Evolutionary conservation across 352 stramenopile species (phyloP), one percentile per base, ranked within the genome.

Genomic region (Phytopythium vexans): DNA sequence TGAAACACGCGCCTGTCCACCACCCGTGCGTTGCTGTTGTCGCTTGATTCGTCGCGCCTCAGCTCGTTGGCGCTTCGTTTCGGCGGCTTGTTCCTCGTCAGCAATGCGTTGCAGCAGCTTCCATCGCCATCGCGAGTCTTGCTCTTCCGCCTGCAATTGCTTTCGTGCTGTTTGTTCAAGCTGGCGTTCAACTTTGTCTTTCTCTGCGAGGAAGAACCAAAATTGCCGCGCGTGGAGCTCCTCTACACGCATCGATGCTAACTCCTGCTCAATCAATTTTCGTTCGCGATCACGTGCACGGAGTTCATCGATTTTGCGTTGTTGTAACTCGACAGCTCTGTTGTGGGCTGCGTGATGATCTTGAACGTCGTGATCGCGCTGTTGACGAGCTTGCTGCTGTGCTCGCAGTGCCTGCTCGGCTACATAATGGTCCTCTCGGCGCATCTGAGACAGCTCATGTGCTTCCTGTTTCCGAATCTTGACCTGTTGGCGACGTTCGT

Each of bases 361-460:
- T 35, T 63, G 59, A 36, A 38, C 48, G 3, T 60, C 43, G 4
- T 64, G 58, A 4, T 71, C 56, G 0, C 54, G 43, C 27, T 69
- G 54, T 8, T 62, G 50, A 12, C 54, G 57, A 5, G 50, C 54
- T 7, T 56, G 66, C 8, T 70, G 64, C 21, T 87, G 77, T 12
- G 43, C 58, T 9, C 61, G 56, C 35, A 81, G 40, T 6, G 87
- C 73, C 9, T 67, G 72, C 32, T 79, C 58, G 5, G 70, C 72
- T 16, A 84, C 88, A 39, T 77, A 88, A 3, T 72, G 16, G 45
- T 89, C 79, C 41, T 89, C 79, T 37, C 58, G 62, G 36, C 45
- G 50, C 77, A 89, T 84, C 36, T 49, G 56, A 27, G 70, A 59
- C 14, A 66, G 44, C 43, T 88, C 77, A 2, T 60, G 49, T 11